Evolutionary conservation across 176 grass and related monocot genomes (phyloP).

Genomic region (Eleusine indica): DNA sequence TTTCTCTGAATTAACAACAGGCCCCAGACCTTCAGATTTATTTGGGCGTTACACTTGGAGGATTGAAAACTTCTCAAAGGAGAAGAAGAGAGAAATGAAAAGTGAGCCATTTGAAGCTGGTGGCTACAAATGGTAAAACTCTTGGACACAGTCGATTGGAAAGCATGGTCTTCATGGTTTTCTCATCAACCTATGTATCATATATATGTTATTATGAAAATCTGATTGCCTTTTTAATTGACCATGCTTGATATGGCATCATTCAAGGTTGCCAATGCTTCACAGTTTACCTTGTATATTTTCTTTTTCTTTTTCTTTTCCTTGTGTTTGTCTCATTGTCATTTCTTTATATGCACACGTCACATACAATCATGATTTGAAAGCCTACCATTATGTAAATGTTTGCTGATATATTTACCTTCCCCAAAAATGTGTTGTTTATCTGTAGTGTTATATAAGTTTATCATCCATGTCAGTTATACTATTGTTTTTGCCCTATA

Average conservation of each 20-base stretch:
- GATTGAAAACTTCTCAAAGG: constrained; percentile 92
- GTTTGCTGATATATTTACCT: constrained; percentile 18
- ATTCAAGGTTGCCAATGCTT: constrained; percentile 10
- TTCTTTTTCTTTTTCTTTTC: constrained; percentile 8
- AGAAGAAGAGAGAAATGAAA: constrained; percentile 93
- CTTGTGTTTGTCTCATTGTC: not conserved
- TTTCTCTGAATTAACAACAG: constrained; percentile 44
- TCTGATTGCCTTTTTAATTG: constrained; percentile 9
- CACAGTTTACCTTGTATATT: not conserved
- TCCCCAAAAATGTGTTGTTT: not conserved
- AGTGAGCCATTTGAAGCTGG: constrained; percentile 96
- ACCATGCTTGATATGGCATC: not conserved
- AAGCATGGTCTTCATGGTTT: constrained; percentile 27
- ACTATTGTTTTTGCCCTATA: not conserved
- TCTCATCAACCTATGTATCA: not conserved
- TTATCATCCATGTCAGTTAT: not conserved
- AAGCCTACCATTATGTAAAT: not conserved
- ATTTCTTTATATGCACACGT: constrained; percentile 2
- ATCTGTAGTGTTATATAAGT: not conserved
- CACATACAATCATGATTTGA: not conserved
- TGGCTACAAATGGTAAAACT: constrained; percentile 91
- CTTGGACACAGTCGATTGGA: constrained; percentile 21
- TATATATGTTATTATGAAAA: not conserved
- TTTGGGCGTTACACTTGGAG: constrained; percentile 88
- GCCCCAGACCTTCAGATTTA: constrained; percentile 74